A percentile compares a stretch with the other conserved stretches of the same genome.
Conservation (phyloP, 2,329 filamentous ascomycete species). For the Exophiala spinifera region DNA sequence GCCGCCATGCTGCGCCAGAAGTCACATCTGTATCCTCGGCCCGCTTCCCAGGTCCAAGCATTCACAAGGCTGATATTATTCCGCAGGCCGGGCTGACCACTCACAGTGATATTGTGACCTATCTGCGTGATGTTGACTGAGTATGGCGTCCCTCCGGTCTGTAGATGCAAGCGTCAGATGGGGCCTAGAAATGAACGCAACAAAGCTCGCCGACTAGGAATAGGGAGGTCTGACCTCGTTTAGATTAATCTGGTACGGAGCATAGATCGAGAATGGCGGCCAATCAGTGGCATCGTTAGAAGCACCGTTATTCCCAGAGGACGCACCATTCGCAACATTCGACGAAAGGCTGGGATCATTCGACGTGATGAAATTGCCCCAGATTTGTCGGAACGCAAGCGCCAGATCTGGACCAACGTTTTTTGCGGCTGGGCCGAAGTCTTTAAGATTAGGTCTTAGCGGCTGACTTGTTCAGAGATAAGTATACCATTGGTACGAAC, state of each 20-base stretch:
- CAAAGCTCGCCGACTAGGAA: neutral
- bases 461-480: neutral
- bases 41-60: constrained; percentile 49
- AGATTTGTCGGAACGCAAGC: constrained; percentile 43
- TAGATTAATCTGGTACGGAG: constrained; percentile 43
- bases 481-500: neutral
- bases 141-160: constrained; percentile 41
- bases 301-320: constrained; percentile 28
- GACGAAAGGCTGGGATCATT: constrained; percentile 42
- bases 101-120: constrained; percentile 30
- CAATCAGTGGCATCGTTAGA: constrained; percentile 31
- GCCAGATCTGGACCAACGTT: constrained; percentile 35
- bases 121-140: constrained; percentile 20
- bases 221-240: constrained; percentile 34
- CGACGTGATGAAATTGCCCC: constrained; percentile 48
- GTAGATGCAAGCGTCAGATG: neutral
- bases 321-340: constrained; percentile 31
- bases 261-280: constrained; percentile 35
- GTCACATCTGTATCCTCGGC: constrained; percentile 46
- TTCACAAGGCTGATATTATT: constrained; percentile 44
- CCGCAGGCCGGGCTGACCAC: constrained; percentile 33
- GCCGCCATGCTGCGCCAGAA: constrained; percentile 40
- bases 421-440: constrained; percentile 20
- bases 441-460: neutral
- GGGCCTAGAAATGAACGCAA: neutral